A percentile compares a stretch with the other conserved stretches of the same genome.
Evolutionary conservation across 345 rosid genomes (phyloP).

Genomic region (Eutrema japonicum): DNA sequence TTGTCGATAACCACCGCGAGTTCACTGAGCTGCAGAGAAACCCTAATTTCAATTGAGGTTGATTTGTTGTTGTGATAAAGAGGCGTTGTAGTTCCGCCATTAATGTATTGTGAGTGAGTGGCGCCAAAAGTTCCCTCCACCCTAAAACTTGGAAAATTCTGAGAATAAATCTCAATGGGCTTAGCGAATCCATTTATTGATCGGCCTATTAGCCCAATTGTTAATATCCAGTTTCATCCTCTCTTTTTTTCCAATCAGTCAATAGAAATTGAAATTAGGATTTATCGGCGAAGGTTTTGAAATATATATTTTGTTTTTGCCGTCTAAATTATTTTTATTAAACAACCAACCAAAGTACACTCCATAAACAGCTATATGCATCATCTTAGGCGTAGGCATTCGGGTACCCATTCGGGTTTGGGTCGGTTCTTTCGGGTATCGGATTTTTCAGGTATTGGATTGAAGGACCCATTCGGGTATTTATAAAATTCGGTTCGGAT

Average conservation of each 20-base stretch:
- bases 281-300: neutral
- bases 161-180: neutral
- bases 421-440: no score
- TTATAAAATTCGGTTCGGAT: no score
- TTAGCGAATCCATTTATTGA: neutral
- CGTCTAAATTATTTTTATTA: no score
- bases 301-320: no score
- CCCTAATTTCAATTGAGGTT: constrained; percentile 40
- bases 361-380: no score
- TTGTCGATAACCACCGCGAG: constrained; percentile 36
- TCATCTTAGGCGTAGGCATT: no score
- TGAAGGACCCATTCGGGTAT: no score
- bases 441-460: no score
- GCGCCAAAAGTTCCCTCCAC: constrained; percentile 50
- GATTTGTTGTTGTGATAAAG: neutral
- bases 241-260: no score
- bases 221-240: neutral
- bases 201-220: constrained; percentile 32
- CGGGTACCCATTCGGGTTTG: no score
- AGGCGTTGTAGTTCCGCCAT: constrained; percentile 32
- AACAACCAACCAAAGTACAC: no score
- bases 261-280: neutral
- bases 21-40: constrained; percentile 7
- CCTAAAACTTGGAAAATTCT: neutral
- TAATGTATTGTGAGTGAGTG: constrained; percentile 36